Evolutionary conservation across 2,329 filamentous ascomycete genomes (phyloP).

Genomic region (Volutella citrinella): DNA sequence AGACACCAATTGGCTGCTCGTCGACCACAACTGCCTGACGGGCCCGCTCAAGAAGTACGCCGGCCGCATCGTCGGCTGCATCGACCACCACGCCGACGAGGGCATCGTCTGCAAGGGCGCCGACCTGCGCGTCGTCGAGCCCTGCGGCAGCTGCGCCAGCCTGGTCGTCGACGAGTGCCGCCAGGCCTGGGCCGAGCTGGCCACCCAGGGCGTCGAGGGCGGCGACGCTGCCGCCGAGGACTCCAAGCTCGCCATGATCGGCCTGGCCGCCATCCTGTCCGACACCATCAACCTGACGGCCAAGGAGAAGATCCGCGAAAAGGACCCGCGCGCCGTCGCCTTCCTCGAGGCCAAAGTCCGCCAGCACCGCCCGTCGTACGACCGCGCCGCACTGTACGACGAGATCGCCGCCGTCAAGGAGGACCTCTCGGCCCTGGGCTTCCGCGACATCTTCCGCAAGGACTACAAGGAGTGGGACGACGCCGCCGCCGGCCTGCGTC

Average conservation of each 20-base stretch:
- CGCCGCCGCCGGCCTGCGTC: conserved; percentile 42
- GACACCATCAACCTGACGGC: conserved; percentile 67
- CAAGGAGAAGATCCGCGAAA: conserved; percentile 61
- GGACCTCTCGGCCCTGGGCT: conserved; percentile 57
- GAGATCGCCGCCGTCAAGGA: conserved; percentile 63
- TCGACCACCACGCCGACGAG: conserved; percentile 82
- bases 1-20: conserved; percentile 67
- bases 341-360: conserved; percentile 53
- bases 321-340: conserved; percentile 56
- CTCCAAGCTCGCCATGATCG: conserved; percentile 62
- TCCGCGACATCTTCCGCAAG: conserved; percentile 71
- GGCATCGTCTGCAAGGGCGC: conserved; percentile 43
- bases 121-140: conserved; percentile 59
- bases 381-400: conserved; percentile 54
- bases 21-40: conserved; percentile 76
- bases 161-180: conserved; percentile 61
- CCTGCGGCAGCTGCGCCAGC: conserved; percentile 70
- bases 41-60: conserved; percentile 56
- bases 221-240: conserved; percentile 37
- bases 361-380: conserved; percentile 38
- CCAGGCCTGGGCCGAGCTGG: conserved; percentile 55
- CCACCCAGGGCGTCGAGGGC: conserved; percentile 15
- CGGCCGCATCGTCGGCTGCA: conserved; percentile 56
- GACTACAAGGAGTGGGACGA: conserved; percentile 82
- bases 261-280: conserved; percentile 68